phyloP scores from a whole-genome alignment of 768 basidiomycete species.

The Panus rudis region DNA sequence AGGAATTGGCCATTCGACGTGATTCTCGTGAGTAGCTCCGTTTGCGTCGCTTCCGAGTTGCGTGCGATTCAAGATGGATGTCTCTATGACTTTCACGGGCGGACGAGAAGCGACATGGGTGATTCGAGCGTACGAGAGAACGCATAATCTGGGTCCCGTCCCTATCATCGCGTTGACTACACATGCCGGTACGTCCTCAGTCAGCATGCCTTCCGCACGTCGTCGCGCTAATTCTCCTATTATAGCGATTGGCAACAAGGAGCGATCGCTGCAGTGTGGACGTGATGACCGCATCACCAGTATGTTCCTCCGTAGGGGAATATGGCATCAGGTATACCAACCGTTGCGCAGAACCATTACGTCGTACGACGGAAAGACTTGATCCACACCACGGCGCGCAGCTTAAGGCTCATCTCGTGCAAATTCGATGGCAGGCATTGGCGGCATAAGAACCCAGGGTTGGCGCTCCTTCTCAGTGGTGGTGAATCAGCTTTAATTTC shows the following conservation, averaged over 20 bases:
- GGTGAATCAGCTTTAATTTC: too few species aligned
- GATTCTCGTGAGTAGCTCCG: conserved; percentile 62
- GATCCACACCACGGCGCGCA: conserved; percentile 70
- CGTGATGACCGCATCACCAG: conserved; percentile 84
- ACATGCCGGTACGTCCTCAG: conserved; percentile 74
- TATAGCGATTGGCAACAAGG: conserved; percentile 82
- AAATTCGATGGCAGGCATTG: too few species aligned
- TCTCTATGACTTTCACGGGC: conserved; percentile 98
- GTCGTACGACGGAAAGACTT: conserved; percentile 75
- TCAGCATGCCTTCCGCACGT: conserved; percentile 1
- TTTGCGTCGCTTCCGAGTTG: too few species aligned
- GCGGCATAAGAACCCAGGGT: too few species aligned
- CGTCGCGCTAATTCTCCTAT: conserved; percentile 7
- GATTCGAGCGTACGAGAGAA: conserved; percentile 79
- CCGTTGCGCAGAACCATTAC: conserved; percentile 54
- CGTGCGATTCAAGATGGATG: conserved; percentile 69
- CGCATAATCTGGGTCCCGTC: conserved; percentile 59
- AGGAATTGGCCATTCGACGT: conserved; percentile 80
- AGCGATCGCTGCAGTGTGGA: conserved; percentile 69
- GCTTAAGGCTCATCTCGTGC: too few species aligned
- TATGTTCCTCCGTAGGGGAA: conserved; percentile 32
- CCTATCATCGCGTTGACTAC: conserved; percentile 97
- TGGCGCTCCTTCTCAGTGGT: too few species aligned
- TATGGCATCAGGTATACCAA: not conserved
- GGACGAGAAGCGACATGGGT: conserved; percentile 96